A percentile compares a stretch with the other conserved stretches of the same genome.
Evolutionary conservation across 2,329 filamentous ascomycete species (phyloP).

Genomic region (Exophiala spinifera): DNA sequence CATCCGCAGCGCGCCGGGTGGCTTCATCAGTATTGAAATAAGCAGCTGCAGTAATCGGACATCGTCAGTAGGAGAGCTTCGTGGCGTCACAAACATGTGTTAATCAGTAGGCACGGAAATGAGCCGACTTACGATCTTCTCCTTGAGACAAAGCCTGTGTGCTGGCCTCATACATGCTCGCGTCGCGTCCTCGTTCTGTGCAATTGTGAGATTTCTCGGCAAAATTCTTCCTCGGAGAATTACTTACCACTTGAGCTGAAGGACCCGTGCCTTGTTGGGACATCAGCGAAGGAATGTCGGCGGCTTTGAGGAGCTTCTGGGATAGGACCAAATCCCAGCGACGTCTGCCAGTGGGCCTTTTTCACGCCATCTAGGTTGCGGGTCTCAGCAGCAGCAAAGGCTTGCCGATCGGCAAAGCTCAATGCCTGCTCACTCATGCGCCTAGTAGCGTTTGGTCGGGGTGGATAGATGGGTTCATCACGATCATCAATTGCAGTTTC

Average conservation of each 20-base stretch:
- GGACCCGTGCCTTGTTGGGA: constrained; percentile 47
- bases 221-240: neutral
- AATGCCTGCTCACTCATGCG: constrained; percentile 46
- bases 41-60: constrained; percentile 40
- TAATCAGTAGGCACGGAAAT: constrained; percentile 15
- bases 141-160: constrained; percentile 37
- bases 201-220: neutral
- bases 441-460: constrained; percentile 39
- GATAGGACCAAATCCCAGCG: constrained; percentile 47
- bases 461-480: constrained; percentile 41
- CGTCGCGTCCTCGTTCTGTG: constrained; percentile 38
- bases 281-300: constrained; percentile 51
- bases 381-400: constrained; percentile 38
- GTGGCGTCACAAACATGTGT: constrained; percentile 28
- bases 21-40: constrained; percentile 40
- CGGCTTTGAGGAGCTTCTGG: constrained; percentile 48
- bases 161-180: constrained; percentile 37
- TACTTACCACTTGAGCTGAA: constrained; percentile 39
- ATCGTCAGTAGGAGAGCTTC: constrained; percentile 38
- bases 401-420: constrained; percentile 40
- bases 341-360: constrained; percentile 51
- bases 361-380: constrained; percentile 45
- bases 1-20: constrained; percentile 37
- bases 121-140: constrained; percentile 44
- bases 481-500: constrained; percentile 45